Conservation (phyloP, 495 filamentous ascomycete species). For the Penicillium daleae region DNA sequence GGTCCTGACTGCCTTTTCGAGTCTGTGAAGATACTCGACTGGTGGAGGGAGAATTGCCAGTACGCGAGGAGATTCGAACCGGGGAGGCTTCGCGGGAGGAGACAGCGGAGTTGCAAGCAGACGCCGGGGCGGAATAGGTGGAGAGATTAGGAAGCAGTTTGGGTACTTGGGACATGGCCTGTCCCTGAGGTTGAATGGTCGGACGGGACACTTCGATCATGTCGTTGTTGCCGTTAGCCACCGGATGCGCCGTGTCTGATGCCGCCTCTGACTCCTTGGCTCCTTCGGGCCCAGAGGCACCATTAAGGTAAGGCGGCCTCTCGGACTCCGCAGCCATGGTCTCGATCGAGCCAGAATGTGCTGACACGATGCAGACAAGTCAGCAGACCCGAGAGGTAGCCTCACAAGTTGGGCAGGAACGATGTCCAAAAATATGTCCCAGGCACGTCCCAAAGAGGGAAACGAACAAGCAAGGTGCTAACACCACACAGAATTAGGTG, state of each 20-base stretch:
- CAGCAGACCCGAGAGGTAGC: constrained; percentile 48
- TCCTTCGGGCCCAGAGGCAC: constrained; percentile 38
- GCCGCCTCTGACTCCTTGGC: constrained; percentile 36
- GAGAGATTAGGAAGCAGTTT: constrained; percentile 40
- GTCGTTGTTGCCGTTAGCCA: constrained; percentile 35
- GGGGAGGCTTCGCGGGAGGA: constrained; percentile 58
- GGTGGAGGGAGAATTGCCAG: constrained; percentile 35
- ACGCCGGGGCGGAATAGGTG: constrained; percentile 38
- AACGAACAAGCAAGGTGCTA: constrained; percentile 31
- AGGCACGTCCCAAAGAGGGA: constrained; percentile 24
- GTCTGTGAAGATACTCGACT: constrained; percentile 53
- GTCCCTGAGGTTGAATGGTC: constrained; percentile 35
- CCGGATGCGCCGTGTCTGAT: constrained; percentile 32
- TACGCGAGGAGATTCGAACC: constrained; percentile 41
- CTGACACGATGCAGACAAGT: constrained; percentile 45
- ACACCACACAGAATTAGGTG: constrained; percentile 25
- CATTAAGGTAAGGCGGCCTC: constrained; percentile 47
- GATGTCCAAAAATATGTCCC: constrained; percentile 9
- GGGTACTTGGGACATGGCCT: constrained; percentile 43
- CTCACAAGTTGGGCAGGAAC: constrained; percentile 37
- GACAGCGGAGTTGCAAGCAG: constrained; percentile 47
- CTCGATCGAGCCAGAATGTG: constrained; percentile 36
- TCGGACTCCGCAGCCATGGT: constrained; percentile 52
- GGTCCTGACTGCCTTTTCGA: constrained; percentile 71
- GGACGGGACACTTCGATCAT: constrained; percentile 39